Evolutionary conservation across 2,329 filamentous ascomycete species (phyloP).

Genomic region (Diaporthe citrichinensis): DNA sequence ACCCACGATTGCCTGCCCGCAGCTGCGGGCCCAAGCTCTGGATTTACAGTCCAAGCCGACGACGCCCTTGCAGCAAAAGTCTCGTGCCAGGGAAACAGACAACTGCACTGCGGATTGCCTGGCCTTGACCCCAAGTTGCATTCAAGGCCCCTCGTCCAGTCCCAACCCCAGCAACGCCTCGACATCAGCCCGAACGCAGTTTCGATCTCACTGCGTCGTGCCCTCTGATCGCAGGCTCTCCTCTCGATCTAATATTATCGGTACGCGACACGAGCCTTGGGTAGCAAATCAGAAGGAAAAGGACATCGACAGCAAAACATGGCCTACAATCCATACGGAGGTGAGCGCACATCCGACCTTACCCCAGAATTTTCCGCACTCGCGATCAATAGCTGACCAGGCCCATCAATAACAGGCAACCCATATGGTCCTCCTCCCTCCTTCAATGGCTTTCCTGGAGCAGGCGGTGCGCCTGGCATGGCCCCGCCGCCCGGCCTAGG

Average conservation of each 20-base stretch:
- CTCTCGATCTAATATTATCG: not conserved
- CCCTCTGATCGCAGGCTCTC: not conserved
- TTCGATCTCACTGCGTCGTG: not conserved
- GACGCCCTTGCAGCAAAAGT: slow-evolving; percentile 25
- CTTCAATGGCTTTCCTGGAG: slow-evolving; percentile 79
- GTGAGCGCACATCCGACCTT: slow-evolving; percentile 51
- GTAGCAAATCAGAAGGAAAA: not conserved
- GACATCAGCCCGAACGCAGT: not conserved
- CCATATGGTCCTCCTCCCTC: slow-evolving; percentile 82
- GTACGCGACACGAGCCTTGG: not conserved
- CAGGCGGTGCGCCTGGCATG: slow-evolving; percentile 74
- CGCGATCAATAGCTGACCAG: not conserved
- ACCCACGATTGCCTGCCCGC: not conserved
- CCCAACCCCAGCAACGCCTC: not conserved
- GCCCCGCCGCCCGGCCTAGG: slow-evolving; percentile 86
- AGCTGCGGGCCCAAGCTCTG: slow-evolving; percentile 19
- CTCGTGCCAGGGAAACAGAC: not conserved
- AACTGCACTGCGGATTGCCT: slow-evolving; percentile 1
- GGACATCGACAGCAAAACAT: slow-evolving; percentile 52
- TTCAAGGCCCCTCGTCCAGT: not conserved
- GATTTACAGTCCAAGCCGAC: slow-evolving; percentile 7
- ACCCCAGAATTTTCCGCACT: not conserved
- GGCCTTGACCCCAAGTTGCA: not conserved
- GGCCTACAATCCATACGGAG: slow-evolving; percentile 75
- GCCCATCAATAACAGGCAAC: slow-evolving; percentile 53